Evolutionary conservation across 257 asterid genomes (phyloP).

Genomic region (Solanum chmielewskii): DNA sequence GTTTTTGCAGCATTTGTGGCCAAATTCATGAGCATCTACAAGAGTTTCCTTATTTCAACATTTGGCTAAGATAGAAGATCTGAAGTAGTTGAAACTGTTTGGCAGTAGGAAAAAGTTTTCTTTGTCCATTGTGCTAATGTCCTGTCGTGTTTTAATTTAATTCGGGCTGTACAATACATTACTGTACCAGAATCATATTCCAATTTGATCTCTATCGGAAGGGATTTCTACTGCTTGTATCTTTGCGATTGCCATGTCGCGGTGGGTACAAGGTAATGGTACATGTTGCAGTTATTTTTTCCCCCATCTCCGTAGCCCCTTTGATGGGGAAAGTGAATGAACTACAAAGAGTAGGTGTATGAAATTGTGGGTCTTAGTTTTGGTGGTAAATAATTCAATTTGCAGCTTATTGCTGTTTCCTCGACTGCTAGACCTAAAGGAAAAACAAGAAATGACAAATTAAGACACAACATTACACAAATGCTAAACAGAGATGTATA

Average conservation of each 20-base stretch:
- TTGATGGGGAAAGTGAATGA: background rate
- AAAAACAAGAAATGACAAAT: background rate
- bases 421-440: background rate
- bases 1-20: slow-evolving; percentile 87
- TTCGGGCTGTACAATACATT: background rate
- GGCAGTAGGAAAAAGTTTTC: background rate
- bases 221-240: background rate
- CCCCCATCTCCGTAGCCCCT: background rate
- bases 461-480: background rate
- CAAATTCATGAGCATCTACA: slow-evolving; percentile 96
- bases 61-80: slow-evolving; percentile 46
- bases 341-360: background rate
- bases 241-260: background rate
- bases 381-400: background rate
- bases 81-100: background rate
- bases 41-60: slow-evolving; percentile 81
- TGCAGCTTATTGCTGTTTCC: background rate
- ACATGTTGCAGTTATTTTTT: background rate
- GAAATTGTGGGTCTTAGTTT: background rate
- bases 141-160: background rate
- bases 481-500: background rate
- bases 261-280: background rate
- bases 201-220: background rate
- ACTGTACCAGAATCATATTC: background rate
- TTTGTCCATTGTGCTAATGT: background rate